phyloP scores from a whole-genome alignment of 495 filamentous ascomycete genomes.

The Schizothecium vesticola region DNA sequence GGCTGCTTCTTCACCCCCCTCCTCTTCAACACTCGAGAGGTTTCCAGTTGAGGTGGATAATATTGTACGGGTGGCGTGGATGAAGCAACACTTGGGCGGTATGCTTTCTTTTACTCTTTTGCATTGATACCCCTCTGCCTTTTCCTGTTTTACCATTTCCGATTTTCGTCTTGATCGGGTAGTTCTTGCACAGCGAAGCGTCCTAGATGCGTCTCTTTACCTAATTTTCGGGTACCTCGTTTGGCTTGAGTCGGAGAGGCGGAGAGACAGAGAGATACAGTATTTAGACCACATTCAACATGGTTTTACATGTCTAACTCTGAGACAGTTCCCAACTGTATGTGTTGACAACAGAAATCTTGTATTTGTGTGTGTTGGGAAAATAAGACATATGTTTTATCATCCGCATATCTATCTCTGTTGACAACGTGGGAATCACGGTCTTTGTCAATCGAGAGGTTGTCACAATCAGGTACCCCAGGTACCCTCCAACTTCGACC shows the following conservation, averaged over 20 bases:
- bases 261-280: background rate
- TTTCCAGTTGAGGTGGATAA: no score
- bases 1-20: background rate
- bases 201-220: background rate
- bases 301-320: background rate
- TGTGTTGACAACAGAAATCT: background rate
- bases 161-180: background rate
- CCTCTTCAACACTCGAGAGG: background rate
- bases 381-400: background rate
- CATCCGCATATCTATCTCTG: background rate
- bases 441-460: background rate
- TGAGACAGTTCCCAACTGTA: background rate
- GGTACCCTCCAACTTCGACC: background rate
- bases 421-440: background rate
- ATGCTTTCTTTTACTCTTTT: background rate
- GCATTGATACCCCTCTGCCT: background rate
- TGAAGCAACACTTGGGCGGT: background rate
- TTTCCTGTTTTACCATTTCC: background rate
- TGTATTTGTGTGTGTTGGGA: background rate
- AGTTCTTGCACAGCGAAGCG: background rate
- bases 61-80: no score
- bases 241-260: background rate
- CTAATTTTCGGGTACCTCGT: background rate
- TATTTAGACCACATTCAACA: background rate
- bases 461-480: background rate